Evolutionary conservation across 2,329 filamentous ascomycete genomes (phyloP).

Genomic region (Dactylellina parvicollis): DNA sequence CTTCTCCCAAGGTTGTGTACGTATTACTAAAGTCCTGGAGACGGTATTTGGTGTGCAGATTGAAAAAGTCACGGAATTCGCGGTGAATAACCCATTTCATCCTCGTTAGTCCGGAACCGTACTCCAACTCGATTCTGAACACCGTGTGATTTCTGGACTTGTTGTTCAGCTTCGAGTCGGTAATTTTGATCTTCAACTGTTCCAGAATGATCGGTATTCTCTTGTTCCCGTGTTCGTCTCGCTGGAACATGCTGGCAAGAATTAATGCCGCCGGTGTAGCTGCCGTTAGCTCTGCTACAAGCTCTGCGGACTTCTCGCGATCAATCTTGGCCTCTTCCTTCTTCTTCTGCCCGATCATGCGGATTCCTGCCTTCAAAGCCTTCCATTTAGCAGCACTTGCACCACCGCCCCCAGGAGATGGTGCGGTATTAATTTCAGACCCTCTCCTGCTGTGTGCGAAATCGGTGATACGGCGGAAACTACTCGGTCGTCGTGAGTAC

Average conservation of each 20-base stretch:
- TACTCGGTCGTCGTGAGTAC: conserved; percentile 43
- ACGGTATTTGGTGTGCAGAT: conserved; percentile 93
- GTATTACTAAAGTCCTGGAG: conserved; percentile 79
- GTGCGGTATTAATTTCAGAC: conserved; percentile 57
- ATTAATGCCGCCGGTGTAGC: conserved; percentile 93
- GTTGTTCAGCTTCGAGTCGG: conserved; percentile 70
- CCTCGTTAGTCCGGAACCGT: conserved; percentile 90
- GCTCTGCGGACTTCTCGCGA: conserved; percentile 91
- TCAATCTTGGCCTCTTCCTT: conserved; percentile 87
- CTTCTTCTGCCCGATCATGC: conserved; percentile 76
- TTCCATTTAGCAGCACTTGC: conserved; percentile 83
- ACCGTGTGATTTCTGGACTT: conserved; percentile 76
- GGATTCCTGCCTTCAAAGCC: conserved; percentile 88
- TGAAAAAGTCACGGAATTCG: conserved; percentile 87
- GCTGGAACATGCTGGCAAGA: conserved; percentile 95
- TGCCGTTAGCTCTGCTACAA: conserved; percentile 93
- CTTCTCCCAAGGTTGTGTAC: conserved; percentile 75
- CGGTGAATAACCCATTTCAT: conserved; percentile 97
- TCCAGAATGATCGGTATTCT: conserved; percentile 94
- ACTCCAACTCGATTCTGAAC: conserved; percentile 92
- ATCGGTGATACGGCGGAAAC: conserved; percentile 65
- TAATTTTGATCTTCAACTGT: conserved; percentile 88
- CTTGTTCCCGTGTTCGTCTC: conserved; percentile 94
- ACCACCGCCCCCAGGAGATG: conserved; percentile 62
- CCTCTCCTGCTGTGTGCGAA: conserved; percentile 61